Evolutionary conservation across 345 rosid genomes (phyloP).

Genomic region (Salix udensis): DNA sequence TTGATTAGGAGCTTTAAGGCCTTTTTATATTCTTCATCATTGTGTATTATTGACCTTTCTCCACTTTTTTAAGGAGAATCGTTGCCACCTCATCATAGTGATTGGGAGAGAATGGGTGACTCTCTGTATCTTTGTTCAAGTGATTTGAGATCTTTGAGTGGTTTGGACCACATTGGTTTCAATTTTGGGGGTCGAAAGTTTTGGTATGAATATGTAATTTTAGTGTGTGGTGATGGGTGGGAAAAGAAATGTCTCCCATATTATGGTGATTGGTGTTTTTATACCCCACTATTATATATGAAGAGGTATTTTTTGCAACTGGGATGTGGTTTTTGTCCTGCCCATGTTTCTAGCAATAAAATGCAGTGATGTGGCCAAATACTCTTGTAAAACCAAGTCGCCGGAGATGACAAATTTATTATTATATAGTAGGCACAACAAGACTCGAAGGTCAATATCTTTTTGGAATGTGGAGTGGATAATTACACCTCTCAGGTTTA

Average conservation of each 20-base stretch:
- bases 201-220: slow-evolving; percentile 35
- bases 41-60: slow-evolving; percentile 24
- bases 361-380: neutral
- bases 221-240: slow-evolving; percentile 15
- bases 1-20: slow-evolving; percentile 25
- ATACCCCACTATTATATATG: neutral
- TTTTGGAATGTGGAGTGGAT: too few species aligned
- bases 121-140: slow-evolving; percentile 27
- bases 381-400: too few species aligned
- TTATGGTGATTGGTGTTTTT: neutral
- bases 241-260: neutral
- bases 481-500: too few species aligned
- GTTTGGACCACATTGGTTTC: slow-evolving; percentile 33
- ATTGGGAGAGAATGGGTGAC: slow-evolving; percentile 26
- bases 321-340: neutral
- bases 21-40: slow-evolving; percentile 26
- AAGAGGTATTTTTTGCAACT: neutral
- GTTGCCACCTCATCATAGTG: slow-evolving; percentile 11
- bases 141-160: slow-evolving; percentile 14
- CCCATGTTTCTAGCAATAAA: neutral
- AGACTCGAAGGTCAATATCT: too few species aligned
- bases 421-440: too few species aligned
- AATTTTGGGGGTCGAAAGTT: slow-evolving; percentile 30
- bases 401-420: too few species aligned
- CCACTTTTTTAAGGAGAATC: slow-evolving; percentile 55